phyloP scores from a whole-genome alignment of 495 filamentous ascomycete species.

The Penicillium cataractarum region DNA sequence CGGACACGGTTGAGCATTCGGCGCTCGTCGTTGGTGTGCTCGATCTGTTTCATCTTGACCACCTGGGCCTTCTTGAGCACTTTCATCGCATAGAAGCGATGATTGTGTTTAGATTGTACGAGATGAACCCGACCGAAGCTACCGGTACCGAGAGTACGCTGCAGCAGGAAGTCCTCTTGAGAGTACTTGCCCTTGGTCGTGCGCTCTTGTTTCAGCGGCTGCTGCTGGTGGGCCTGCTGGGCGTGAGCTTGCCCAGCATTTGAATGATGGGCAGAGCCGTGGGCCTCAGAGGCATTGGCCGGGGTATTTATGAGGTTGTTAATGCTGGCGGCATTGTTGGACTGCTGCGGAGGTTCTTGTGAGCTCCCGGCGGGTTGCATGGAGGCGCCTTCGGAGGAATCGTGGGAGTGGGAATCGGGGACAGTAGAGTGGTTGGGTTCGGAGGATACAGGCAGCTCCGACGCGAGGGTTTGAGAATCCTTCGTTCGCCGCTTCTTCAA shows the following conservation, averaged over 20 bases:
- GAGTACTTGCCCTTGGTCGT: constrained; percentile 98
- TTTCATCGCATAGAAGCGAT: constrained; percentile 96
- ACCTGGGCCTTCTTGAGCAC: constrained; percentile 98
- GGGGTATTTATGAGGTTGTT: constrained; percentile 45
- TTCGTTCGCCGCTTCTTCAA: constrained; percentile 98
- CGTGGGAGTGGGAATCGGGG: constrained; percentile 37
- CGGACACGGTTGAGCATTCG: constrained; percentile 93
- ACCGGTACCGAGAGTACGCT: constrained; percentile 91
- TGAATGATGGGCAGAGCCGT: constrained; percentile 3
- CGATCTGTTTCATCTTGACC: constrained; percentile 99
- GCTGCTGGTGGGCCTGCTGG: constrained; percentile 15
- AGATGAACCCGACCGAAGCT: constrained; percentile 96
- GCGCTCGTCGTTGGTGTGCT: constrained; percentile 97
- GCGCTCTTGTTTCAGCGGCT: constrained; percentile 47
- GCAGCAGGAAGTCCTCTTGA: constrained; percentile 81
- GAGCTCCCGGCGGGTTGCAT: constrained; percentile 45
- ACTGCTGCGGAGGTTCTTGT: constrained; percentile 37
- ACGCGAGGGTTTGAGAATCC: constrained; percentile 62
- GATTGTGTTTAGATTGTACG: constrained; percentile 95
- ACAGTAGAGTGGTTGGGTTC: constrained; percentile 53
- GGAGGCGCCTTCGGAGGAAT: constrained; percentile 38
- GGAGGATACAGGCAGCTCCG: constrained; percentile 53
- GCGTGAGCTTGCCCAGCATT: constrained; percentile 19
- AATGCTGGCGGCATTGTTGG: constrained; percentile 49
- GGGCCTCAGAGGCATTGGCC: constrained; percentile 23